Evolutionary conservation across 495 filamentous ascomycete genomes (phyloP).

Genomic region (Neurospora pannonica): DNA sequence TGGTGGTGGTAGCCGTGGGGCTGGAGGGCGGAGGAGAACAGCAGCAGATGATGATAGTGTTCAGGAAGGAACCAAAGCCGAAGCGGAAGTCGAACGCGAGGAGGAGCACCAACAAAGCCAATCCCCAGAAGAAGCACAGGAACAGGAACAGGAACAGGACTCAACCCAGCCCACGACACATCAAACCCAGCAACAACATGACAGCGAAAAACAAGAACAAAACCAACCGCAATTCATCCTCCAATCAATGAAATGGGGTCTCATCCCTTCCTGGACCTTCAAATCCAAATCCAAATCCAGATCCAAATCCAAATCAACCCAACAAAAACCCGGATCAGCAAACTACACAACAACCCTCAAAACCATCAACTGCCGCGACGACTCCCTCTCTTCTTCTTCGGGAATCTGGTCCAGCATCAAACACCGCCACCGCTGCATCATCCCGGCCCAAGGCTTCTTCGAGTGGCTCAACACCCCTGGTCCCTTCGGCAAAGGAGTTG

Average conservation of each 20-base stretch:
- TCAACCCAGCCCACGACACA: background rate
- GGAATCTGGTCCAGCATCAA: slow-evolving; percentile 95
- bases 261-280: slow-evolving; percentile 28
- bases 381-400: slow-evolving; percentile 63
- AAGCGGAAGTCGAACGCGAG: slow-evolving; percentile 8
- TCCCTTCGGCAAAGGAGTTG: slow-evolving; percentile 52
- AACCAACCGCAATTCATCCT: slow-evolving; percentile 55
- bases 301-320: background rate
- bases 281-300: background rate
- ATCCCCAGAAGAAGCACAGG: background rate
- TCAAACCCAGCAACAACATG: slow-evolving; percentile 1
- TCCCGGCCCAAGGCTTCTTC: slow-evolving; percentile 87
- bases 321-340: slow-evolving; percentile 19
- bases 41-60: background rate
- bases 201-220: background rate
- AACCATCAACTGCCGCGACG: slow-evolving; percentile 93
- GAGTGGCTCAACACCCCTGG: slow-evolving; percentile 78
- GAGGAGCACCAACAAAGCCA: slow-evolving; percentile 1
- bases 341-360: slow-evolving; percentile 68
- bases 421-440: slow-evolving; percentile 72
- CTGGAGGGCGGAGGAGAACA: slow-evolving; percentile 2
- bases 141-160: background rate
- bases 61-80: slow-evolving; percentile 9
- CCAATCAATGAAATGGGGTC: slow-evolving; percentile 87
- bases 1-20: background rate